Evolutionary conservation across 2,329 filamentous ascomycete species (phyloP), one percentile per base, ranked within the genome.

Genomic region (Ilyonectria robusta): DNA sequence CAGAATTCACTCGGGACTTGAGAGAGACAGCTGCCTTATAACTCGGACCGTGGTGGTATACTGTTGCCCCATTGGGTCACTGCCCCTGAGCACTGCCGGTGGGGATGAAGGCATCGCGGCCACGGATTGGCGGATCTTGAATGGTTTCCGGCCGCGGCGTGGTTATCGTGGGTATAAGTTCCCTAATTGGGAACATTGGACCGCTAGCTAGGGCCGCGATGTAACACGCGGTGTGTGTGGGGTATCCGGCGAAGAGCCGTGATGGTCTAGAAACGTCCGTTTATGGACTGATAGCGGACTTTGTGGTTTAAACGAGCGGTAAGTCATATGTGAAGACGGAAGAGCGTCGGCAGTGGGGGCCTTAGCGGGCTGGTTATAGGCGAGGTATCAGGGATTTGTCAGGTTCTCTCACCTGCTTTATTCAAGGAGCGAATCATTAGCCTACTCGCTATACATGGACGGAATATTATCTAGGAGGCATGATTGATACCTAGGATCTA

Each of bases 101-200:
- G 37, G 66, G 40, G 59, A 66, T 65, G 60, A 53, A 56, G 62
- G 69, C 58, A 74, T 73, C 21, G 48, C 23, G 42, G 37, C 40
- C 50, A 40, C 47, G 72, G 73, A 74, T 74, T 74, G 72, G 72
- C 62, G 64, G 72, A 68, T 70, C 62, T 69, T 68, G 44, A 65
- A 21, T 55, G 53, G 60, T 54, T 69, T 59, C 60, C 46, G 65
- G 63, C 62, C 55, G 61, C 59, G 63, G 64, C 51, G 54, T 55
- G 44, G 56, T 23, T 40, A 40, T 65, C 59, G 55, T 59, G 66
- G 51, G 40, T 67, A 57, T 59, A 56, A 63, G 50, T 65, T 74
- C 57, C 72, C 70, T 65, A 47, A 67, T 73, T 59, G 47, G 72
- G 72, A 71, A 74, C 67, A 57, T 70, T 65, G 59, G 60, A 44